Conservation (phyloP, 768 basidiomycete genomes). For the Rhizopogon roseolus region DNA sequence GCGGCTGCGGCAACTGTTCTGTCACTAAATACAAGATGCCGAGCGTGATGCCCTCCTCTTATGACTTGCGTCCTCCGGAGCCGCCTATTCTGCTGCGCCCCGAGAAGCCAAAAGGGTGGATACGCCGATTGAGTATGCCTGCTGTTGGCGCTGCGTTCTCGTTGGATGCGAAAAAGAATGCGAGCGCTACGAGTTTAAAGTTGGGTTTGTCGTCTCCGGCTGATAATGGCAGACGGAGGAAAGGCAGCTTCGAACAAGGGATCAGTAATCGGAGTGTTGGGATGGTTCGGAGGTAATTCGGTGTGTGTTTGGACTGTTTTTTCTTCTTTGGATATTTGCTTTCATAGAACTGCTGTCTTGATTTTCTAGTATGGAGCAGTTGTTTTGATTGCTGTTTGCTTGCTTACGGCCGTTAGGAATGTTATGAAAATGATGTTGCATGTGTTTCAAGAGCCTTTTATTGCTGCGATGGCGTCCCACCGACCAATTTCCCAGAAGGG, state of each 20-base stretch:
- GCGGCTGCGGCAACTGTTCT: slow-evolving; percentile 65
- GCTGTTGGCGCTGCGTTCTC: slow-evolving; percentile 56
- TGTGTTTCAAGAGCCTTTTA: too few species aligned
- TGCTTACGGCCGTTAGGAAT: too few species aligned
- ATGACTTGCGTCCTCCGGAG: slow-evolving; percentile 37
- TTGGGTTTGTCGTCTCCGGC: slow-evolving; percentile 26
- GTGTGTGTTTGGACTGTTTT: background rate
- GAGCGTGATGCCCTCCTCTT: slow-evolving; percentile 20
- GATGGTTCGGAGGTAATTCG: slow-evolving; percentile 40
- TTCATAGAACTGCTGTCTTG: background rate
- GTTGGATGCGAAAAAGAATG: slow-evolving; percentile 51
- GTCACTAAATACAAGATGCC: slow-evolving; percentile 45
- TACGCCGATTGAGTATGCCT: slow-evolving; percentile 74
- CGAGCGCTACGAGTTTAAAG: slow-evolving; percentile 37
- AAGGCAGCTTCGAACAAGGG: slow-evolving; percentile 29
- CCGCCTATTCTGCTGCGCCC: slow-evolving; percentile 42
- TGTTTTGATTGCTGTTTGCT: too few species aligned
- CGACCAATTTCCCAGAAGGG: too few species aligned
- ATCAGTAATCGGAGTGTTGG: slow-evolving; percentile 48
- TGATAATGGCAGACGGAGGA: slow-evolving; percentile 46
- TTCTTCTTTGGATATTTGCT: background rate
- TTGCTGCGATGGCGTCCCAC: too few species aligned
- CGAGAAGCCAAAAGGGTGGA: slow-evolving; percentile 69
- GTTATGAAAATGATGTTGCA: too few species aligned
- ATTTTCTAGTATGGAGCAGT: too few species aligned